Percentiles rank a stretch among this genome's conserved stretches.
Evolutionary conservation across 1,284 basidiomycete species (phyloP).

Genomic region (Austroboletus niveus): DNA sequence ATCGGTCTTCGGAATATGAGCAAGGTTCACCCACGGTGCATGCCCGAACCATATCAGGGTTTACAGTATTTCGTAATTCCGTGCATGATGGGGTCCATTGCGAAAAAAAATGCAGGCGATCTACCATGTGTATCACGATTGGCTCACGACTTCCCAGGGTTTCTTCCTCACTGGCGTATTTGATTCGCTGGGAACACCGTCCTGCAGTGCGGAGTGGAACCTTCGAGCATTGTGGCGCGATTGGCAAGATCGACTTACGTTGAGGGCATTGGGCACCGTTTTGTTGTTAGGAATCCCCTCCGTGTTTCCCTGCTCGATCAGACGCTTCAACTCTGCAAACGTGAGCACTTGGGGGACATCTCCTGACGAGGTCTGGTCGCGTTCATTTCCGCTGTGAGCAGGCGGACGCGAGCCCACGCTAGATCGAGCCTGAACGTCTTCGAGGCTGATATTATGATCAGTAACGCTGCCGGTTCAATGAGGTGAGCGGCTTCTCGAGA

Average conservation of each 20-base stretch:
- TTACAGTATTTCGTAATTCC: conserved; percentile 16
- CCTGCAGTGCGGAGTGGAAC: conserved; percentile 33
- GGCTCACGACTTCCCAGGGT: conserved; percentile 52
- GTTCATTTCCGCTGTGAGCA: conserved; percentile 24
- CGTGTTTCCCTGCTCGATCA: conserved; percentile 67
- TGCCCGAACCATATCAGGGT: conserved; percentile 7
- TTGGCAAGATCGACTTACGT: conserved; percentile 42
- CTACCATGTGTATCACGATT: conserved; percentile 20
- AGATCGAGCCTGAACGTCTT: conserved; percentile 17
- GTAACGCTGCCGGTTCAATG: conserved; percentile 34
- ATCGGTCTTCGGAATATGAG: conserved; percentile 6
- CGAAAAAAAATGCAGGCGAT: conserved; percentile 3
- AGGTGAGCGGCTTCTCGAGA: conserved; percentile 3
- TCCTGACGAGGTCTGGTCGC: conserved; percentile 1
- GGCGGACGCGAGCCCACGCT: conserved; percentile 10
- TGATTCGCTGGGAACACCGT: conserved; percentile 53
- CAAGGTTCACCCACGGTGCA: conserved; percentile 13
- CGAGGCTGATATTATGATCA: conserved; percentile 21
- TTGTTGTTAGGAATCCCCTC: conserved; percentile 78
- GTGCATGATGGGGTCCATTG: conserved; percentile 5
- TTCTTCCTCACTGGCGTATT: conserved; percentile 49
- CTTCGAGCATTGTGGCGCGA: background rate
- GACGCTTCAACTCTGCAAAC: conserved; percentile 62
- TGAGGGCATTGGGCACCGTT: conserved; percentile 57
- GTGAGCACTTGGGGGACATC: conserved; percentile 43